These are phyloP conservation scores for Populus nigra DNA, from an alignment of 345 rosid genomes.

Conservation along the genomic window DNA sequence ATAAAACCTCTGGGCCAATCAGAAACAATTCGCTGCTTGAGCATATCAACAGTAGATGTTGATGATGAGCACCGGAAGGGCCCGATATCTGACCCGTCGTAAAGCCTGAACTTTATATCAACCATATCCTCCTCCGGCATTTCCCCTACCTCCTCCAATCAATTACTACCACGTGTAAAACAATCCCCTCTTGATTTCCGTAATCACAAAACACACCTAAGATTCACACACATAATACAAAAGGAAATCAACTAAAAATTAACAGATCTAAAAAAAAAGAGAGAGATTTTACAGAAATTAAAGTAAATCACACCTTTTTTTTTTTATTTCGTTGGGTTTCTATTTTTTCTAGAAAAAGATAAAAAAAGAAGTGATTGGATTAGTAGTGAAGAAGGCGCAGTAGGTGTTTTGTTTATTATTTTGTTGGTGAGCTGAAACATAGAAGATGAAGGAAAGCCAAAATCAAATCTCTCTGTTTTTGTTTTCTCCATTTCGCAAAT, in stretches of 20 bases:
- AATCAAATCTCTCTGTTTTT: background rate
- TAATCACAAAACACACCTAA: slow-evolving; percentile 15
- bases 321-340: background rate
- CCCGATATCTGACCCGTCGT: slow-evolving; percentile 92
- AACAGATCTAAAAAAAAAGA: background rate
- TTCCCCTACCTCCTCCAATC: slow-evolving; percentile 32
- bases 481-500: background rate
- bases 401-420: background rate
- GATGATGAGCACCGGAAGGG: slow-evolving; percentile 76
- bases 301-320: slow-evolving; percentile 5
- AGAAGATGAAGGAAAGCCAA: slow-evolving; percentile 27
- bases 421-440: slow-evolving; percentile 36
- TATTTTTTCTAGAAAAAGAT: slow-evolving; percentile 1
- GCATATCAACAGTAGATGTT: slow-evolving; percentile 77
- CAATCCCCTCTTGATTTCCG: background rate
- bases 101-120: slow-evolving; percentile 84
- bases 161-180: slow-evolving; percentile 16
- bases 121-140: slow-evolving; percentile 86
- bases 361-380: background rate
- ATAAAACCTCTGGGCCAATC: slow-evolving; percentile 89
- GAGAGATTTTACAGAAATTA: background rate
- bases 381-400: background rate
- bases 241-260: slow-evolving; percentile 11
- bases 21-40: slow-evolving; percentile 83
- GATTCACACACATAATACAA: slow-evolving; percentile 1